phyloP scores from a whole-genome alignment of 768 basidiomycete genomes.

The Inosperma sp. region DNA sequence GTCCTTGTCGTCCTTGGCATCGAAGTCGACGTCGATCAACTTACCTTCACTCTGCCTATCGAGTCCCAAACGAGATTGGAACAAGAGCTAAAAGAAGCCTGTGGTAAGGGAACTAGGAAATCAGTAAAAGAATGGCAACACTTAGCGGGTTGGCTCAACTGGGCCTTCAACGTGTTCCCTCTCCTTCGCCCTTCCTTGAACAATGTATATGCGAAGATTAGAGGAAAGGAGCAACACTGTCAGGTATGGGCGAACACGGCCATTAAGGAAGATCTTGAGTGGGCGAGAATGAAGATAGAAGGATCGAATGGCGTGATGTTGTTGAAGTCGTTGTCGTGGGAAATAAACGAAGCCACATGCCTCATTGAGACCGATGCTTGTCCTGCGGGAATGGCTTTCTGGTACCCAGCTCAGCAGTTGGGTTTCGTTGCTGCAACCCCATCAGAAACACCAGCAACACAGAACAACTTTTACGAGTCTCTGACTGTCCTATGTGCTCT shows the following conservation, averaged over 20 bases:
- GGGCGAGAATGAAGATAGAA: not conserved
- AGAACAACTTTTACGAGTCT: conserved; percentile 7
- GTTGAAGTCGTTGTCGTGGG: too few relatives aligned
- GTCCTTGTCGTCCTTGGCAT: conserved; percentile 37
- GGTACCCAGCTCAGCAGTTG: too few relatives aligned
- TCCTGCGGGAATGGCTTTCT: too few relatives aligned
- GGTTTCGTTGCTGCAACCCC: too few relatives aligned
- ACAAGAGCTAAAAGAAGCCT: not conserved
- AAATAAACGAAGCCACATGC: too few relatives aligned
- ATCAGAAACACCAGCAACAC: too few relatives aligned
- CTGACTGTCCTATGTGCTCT: conserved; percentile 6
- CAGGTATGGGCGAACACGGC: not conserved
- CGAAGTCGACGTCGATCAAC: conserved; percentile 25
- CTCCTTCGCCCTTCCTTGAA: conserved; percentile 8
- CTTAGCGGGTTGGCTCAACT: conserved; percentile 14
- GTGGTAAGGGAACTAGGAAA: not conserved
- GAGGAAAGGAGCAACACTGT: not conserved
- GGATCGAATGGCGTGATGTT: too few relatives aligned
- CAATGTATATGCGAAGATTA: too few relatives aligned
- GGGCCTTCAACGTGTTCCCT: conserved; percentile 12
- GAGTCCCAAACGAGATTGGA: conserved; percentile 1
- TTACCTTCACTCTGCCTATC: conserved; percentile 26
- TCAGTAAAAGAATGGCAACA: not conserved
- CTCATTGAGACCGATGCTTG: too few relatives aligned
- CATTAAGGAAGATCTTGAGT: not conserved